These are phyloP conservation scores for Avena sativa DNA, from an alignment of 176 grass and related monocot species.

Conservation along the genomic window DNA sequence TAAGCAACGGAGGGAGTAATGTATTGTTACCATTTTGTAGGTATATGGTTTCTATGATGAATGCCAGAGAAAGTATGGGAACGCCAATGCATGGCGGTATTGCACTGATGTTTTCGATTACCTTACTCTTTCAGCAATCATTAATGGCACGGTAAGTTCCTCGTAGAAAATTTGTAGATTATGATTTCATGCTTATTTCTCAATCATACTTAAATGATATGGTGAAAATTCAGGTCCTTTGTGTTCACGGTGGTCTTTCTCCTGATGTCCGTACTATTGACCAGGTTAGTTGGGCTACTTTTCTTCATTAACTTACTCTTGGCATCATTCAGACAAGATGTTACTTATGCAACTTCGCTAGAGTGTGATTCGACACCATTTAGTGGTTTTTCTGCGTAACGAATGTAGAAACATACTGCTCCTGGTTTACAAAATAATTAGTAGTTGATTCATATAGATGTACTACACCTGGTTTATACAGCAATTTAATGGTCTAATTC, in stretches of 20 bases:
- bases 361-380: background rate
- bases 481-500: background rate
- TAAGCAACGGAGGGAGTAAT: too few relatives aligned
- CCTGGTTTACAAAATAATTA: background rate
- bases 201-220: constrained; percentile 39
- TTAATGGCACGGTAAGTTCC: constrained; percentile 86
- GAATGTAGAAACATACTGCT: background rate
- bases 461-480: constrained; percentile 5
- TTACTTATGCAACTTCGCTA: constrained; percentile 16
- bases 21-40: constrained; percentile 43
- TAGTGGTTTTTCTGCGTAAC: background rate
- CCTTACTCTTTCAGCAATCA: constrained; percentile 98
- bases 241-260: constrained; percentile 97
- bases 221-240: constrained; percentile 76
- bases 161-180: background rate
- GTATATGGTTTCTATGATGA: constrained; percentile 99
- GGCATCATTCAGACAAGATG: background rate
- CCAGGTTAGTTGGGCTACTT: constrained; percentile 64
- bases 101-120: constrained; percentile 99
- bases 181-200: constrained; percentile 18
- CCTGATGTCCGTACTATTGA: constrained; percentile 95
- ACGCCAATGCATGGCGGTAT: constrained; percentile 99
- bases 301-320: constrained; percentile 13
- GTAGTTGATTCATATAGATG: background rate
- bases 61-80: constrained; percentile 99